Percentiles rank a stretch among this genome's conserved stretches.
phyloP scores from a whole-genome alignment of 169 alveolate species.

The Plasmodium billcollinsi region DNA sequence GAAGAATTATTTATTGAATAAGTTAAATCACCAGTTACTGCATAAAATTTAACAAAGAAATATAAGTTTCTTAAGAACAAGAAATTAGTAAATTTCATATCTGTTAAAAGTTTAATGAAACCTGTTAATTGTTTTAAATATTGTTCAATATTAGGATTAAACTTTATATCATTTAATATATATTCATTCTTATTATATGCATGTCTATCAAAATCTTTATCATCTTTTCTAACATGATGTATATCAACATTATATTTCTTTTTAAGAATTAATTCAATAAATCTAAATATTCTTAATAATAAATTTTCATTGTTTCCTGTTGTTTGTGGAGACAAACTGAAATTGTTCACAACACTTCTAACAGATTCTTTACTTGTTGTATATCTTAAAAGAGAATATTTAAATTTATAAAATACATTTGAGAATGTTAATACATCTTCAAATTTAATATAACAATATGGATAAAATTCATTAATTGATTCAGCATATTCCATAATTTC shows the following conservation, averaged over 20 bases:
- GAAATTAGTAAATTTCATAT: constrained; percentile 71
- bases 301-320: constrained; percentile 22
- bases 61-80: constrained; percentile 58
- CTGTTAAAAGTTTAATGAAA: constrained; percentile 66
- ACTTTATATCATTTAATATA: constrained; percentile 14
- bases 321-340: constrained; percentile 46
- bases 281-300: constrained; percentile 18
- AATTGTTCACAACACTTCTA: constrained; percentile 32
- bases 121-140: constrained; percentile 64
- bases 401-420: constrained; percentile 52
- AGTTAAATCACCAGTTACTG: constrained; percentile 59
- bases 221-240: constrained; percentile 1
- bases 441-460: constrained; percentile 33
- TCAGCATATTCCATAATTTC: constrained; percentile 60
- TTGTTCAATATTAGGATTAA: constrained; percentile 4
- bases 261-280: constrained; percentile 17
- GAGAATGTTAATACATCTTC: constrained; percentile 55
- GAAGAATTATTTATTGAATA: constrained; percentile 35
- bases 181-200: constrained; percentile 14
- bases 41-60: constrained; percentile 46
- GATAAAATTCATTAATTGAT: constrained; percentile 22
- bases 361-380: constrained; percentile 8
- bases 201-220: background rate
- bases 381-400: constrained; percentile 29
- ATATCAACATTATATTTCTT: constrained; percentile 38